Evolutionary conservation across 306 rosid genomes (phyloP).

Genomic region (Lathyrus aphaca): DNA sequence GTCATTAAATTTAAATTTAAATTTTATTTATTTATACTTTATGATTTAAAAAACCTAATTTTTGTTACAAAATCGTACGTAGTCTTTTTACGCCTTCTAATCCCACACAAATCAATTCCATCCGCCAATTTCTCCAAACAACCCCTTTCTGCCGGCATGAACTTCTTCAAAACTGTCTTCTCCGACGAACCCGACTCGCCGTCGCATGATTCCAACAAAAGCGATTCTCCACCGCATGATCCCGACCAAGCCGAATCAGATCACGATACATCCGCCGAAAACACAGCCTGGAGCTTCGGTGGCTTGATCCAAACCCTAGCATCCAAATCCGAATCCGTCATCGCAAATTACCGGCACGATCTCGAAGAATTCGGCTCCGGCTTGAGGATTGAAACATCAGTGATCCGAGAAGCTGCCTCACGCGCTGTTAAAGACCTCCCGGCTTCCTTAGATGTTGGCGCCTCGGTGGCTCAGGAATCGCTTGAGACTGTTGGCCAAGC

Average conservation of each 20-base stretch:
- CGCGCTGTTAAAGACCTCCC: slow-evolving; percentile 92
- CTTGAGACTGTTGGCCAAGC: slow-evolving; percentile 95
- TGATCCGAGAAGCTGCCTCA: slow-evolving; percentile 86
- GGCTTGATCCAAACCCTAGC: slow-evolving; percentile 73
- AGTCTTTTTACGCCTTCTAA: background rate
- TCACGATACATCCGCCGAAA: background rate
- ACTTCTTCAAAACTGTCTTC: slow-evolving; percentile 70
- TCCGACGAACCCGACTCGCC: slow-evolving; percentile 57
- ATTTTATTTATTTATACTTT: no score
- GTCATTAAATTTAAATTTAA: no score
- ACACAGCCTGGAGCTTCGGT: slow-evolving; percentile 76
- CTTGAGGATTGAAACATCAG: slow-evolving; percentile 67
- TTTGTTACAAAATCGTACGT: no score
- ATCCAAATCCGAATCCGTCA: slow-evolving; percentile 71
- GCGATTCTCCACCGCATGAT: slow-evolving; percentile 36
- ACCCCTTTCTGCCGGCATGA: slow-evolving; percentile 39
- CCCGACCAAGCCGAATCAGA: slow-evolving; percentile 34
- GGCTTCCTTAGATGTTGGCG: slow-evolving; percentile 71
- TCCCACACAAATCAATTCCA: background rate
- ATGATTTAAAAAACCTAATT: no score
- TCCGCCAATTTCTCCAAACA: slow-evolving; percentile 3
- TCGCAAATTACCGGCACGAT: slow-evolving; percentile 78
- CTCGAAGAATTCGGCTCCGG: slow-evolving; percentile 84
- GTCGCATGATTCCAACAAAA: slow-evolving; percentile 51
- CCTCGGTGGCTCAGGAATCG: slow-evolving; percentile 92